Evolutionary conservation across 306 rosid genomes (phyloP).

Genomic region (Neltuma alba): DNA sequence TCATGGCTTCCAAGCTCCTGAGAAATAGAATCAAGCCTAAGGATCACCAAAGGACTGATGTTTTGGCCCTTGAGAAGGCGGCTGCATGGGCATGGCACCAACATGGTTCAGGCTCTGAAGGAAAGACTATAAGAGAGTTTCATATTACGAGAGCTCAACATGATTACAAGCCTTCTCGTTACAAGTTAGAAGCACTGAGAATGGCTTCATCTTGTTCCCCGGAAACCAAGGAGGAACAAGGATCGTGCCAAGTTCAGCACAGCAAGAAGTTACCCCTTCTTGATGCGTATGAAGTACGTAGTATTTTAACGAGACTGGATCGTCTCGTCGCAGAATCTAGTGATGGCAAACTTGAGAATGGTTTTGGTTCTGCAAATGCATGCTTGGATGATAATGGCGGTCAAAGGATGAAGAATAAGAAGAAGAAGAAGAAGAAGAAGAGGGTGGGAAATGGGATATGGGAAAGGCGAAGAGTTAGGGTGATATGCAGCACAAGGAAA

Average conservation of each 20-base stretch:
- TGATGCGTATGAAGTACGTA: slow-evolving; percentile 62
- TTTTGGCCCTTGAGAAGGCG: slow-evolving; percentile 51
- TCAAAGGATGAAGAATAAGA: background rate
- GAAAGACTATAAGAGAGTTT: slow-evolving; percentile 46
- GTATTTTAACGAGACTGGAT: slow-evolving; percentile 56
- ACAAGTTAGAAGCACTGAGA: slow-evolving; percentile 61
- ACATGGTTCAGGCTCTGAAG: slow-evolving; percentile 61
- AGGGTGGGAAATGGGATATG: slow-evolving; percentile 42
- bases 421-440: slow-evolving; percentile 18
- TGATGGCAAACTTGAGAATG: background rate
- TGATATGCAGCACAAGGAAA: slow-evolving; percentile 54
- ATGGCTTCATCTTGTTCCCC: slow-evolving; percentile 16
- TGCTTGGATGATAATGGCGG: background rate
- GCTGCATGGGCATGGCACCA: slow-evolving; percentile 98
- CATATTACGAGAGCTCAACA: slow-evolving; percentile 28
- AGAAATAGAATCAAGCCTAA: slow-evolving; percentile 24
- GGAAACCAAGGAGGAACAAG: slow-evolving; percentile 4
- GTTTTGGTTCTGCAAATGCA: background rate
- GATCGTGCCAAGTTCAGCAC: background rate
- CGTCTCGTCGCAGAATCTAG: slow-evolving; percentile 44
- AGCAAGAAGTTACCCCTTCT: slow-evolving; percentile 46
- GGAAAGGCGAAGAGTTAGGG: slow-evolving; percentile 46
- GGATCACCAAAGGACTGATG: slow-evolving; percentile 13
- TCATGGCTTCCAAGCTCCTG: slow-evolving; percentile 38
- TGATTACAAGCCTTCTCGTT: slow-evolving; percentile 63